Evolutionary conservation across 371 early-diverging fungal genomes (phyloP).

Genomic region (Haplosporangium sp.): DNA sequence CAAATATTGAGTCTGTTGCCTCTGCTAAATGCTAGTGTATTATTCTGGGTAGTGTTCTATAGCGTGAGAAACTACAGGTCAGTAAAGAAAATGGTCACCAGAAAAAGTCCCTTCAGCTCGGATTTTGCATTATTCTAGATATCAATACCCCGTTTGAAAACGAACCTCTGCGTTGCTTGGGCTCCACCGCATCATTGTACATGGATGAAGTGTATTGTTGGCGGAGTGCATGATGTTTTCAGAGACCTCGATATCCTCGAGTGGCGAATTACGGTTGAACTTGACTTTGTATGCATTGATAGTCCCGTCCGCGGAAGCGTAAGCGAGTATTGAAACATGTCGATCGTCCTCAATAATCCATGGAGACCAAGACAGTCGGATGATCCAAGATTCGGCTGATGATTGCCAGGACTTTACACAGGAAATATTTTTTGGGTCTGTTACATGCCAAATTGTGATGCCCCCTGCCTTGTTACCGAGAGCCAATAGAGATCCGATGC

Average conservation of each 20-base stretch:
- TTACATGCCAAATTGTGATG: conserved; percentile 42
- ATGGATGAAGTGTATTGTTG: conserved; percentile 23
- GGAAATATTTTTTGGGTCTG: conserved; percentile 15
- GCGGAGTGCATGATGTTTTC: conserved; percentile 12
- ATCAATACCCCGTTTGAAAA: too few relatives aligned
- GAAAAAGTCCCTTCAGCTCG: not conserved
- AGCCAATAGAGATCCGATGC: conserved; percentile 40
- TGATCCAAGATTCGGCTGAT: conserved; percentile 26
- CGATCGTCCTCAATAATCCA: conserved; percentile 25
- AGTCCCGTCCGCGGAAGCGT: conserved; percentile 25
- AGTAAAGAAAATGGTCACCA: too few relatives aligned
- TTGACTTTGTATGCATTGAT: conserved; percentile 24
- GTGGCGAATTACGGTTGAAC: conserved; percentile 15
- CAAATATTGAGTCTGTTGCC: conserved; percentile 39
- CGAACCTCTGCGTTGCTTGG: conserved; percentile 16
- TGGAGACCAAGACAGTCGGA: conserved; percentile 43
- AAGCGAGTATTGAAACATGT: conserved; percentile 33
- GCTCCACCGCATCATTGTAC: conserved; percentile 37
- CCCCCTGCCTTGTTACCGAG: conserved; percentile 47
- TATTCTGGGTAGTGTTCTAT: conserved; percentile 18
- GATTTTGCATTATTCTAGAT: not conserved
- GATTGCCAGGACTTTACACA: conserved; percentile 33
- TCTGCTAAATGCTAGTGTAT: conserved; percentile 31
- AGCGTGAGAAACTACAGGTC: not conserved
- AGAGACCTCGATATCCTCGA: conserved; percentile 24